Base-by-base conservation (phyloP, 208 protist species). In the Phytomonas francai region DNA sequence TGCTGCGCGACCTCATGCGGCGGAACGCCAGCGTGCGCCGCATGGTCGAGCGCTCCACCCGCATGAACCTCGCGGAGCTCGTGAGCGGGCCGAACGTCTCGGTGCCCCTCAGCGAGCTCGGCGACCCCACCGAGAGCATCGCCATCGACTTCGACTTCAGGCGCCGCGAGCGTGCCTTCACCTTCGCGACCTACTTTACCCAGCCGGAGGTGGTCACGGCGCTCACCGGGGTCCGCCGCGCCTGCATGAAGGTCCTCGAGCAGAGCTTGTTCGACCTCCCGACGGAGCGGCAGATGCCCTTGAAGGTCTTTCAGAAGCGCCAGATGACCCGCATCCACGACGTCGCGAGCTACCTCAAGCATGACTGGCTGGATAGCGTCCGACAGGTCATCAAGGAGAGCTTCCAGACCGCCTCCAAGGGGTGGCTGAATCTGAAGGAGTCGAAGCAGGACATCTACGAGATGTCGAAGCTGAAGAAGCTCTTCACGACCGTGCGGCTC, bases 371-470 rank as follows among this genome's bases (percentile, higher is more conserved):
- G 49, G 73, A 90, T 64, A 88, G 83, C 61, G 87, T 98, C 30
- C 94, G 95, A 68, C 84, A 85, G 27, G 82, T 87, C 42, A 95
- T 98, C 73, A 73, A 76, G 31, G 68, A 77, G 27, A 91, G 88
- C 75, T 93, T 98, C 59, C 73, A 83, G 65, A 89, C 90, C n/a
- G 86, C 98, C 6, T 97, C 96, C 30, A 99, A 99, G 74, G 98
- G 98, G n/a, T 99, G 98, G 97, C 86, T 98, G 56, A 99, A 98
- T 79, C 80, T 98, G 59, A 73, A 88, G 36, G 98, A 98, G 73
- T 85, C 76, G 30, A 95, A 93, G 69, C 83, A 95, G 67, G 92
- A 97, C 57, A 96, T 98, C 33, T 99, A 99, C 83, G 97, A 98
- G 49, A 93, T 98, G 69, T 97, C 89, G 42, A 99, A 99, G 80